Conservation (phyloP, 2,329 filamentous ascomycete species). For the Diaporthe longicolla region DNA sequence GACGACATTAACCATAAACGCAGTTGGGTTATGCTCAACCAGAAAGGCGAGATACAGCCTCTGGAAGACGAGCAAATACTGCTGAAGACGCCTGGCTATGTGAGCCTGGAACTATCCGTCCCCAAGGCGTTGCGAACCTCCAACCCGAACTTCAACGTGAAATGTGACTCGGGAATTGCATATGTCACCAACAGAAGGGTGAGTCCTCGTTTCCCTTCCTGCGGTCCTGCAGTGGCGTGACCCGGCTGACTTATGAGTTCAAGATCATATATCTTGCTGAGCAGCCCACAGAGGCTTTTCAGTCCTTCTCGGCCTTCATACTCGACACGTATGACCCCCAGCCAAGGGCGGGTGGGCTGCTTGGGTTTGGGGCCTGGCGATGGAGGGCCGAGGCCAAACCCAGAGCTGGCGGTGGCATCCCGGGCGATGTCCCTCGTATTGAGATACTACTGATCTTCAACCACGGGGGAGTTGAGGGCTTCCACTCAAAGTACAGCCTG, state of each 20-base stretch:
- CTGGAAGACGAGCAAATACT: conserved; percentile 87
- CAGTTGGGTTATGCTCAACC: conserved; percentile 93
- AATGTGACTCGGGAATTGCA: conserved; percentile 80
- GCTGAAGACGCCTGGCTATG: conserved; percentile 84
- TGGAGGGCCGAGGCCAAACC: conserved; percentile 88
- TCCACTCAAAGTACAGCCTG: conserved; percentile 84
- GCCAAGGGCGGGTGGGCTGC: conserved; percentile 74
- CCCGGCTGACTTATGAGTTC: conserved; percentile 10
- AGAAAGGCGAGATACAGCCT: conserved; percentile 81
- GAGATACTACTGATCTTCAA: conserved; percentile 92
- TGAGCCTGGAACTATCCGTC: conserved; percentile 81
- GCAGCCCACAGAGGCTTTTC: conserved; percentile 76
- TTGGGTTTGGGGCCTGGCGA: conserved; percentile 93
- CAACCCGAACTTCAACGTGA: conserved; percentile 73
- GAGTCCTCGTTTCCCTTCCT: conserved; percentile 52
- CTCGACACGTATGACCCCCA: conserved; percentile 89
- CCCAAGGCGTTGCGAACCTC: conserved; percentile 75
- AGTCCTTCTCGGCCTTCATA: conserved; percentile 91
- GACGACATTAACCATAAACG: conserved; percentile 68
- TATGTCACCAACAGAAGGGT: conserved; percentile 91
- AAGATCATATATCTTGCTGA: conserved; percentile 91
- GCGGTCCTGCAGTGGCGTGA: not conserved
- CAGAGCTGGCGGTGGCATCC: conserved; percentile 86
- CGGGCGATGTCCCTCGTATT: conserved; percentile 78
- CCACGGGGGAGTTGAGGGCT: conserved; percentile 95